Base-by-base conservation (phyloP, 2,329 filamentous ascomycete species). In the Stemphylium beticola region DNA sequence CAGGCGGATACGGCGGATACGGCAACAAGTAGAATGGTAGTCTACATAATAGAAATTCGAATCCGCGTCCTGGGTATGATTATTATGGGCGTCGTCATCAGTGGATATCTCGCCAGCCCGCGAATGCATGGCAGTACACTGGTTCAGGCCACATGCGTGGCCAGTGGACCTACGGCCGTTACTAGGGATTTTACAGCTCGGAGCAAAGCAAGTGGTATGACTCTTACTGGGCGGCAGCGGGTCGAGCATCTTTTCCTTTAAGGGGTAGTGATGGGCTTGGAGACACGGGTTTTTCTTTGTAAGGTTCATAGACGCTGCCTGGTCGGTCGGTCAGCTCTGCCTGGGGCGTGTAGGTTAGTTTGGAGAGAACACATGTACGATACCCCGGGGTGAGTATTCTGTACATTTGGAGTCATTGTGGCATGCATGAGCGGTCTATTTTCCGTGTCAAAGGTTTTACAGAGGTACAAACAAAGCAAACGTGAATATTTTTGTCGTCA, bases 1-100 rank as follows among this genome's bases (percentile, higher is more conserved):
- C 91, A 15, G 53, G 53, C 22, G 52, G 29, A n/a, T 55, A 52
- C 34, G 49, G 47, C 42, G 85, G 71, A 52, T 74, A 74, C 56
- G 66, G 68, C 52, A 69, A 70, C 52, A 75, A 74, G 57, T 74
- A 69, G 48, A 32, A 54, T 57, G 5, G 37, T 46, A 33, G 48
- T 29, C 38, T 17, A 26, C 15, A 12, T 33, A 20, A 15, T 10
- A 29, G 34, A 11, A 18, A 18, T 10, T 14, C 2, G 15, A 36
- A 42, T 20, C 11, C 39, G 14, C 11, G 22, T 45, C 29, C 29
- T 10, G 18, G 10, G 24, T 20, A 36, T 5, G 15, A 18, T 14
- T n/a, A 31, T 45, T 22, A n/a, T 18, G 41, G 40, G 11, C 31
- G 17, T 15, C 26, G 17, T 11, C 24, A 2, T n/a, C 41, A 18